Evolutionary conservation across 1,284 basidiomycete genomes (phyloP), one percentile per base, ranked within the genome.

Genomic region (Melampsora larici-populina): DNA sequence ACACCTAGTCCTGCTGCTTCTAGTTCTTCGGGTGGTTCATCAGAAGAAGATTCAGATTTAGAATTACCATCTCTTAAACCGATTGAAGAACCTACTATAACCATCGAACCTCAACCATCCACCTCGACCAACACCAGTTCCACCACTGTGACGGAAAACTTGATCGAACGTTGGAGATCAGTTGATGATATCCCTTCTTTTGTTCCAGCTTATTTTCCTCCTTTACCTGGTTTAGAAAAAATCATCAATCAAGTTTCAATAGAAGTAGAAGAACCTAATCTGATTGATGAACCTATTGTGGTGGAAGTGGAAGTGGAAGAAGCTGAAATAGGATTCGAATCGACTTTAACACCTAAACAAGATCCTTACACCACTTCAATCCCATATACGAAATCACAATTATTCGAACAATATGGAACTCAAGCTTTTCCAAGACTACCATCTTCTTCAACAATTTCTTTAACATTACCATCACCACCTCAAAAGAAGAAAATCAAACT

Each of bases 161-260:
- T 17, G 46, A 46, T 36, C 29, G 29, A n/a, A 26, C 11, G 24
- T 36, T 70, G 69, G 69, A 58, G 69, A 70, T 70, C 69, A 15
- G 43, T 70, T 8, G 17, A 70, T 24, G 69, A 70, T 31, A 70
- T 70, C 26, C 70, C 55, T 9, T 17, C 58, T 29, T 72, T 60
- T 17, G 60, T 72, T 15, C 70, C 70, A 29, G 1, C 58, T 31
- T 48, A 72, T 60, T 64, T 72, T 60, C 70, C 70, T 26, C 70
- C 70, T 36, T 72, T 72, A 31, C 70, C 70, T 64, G 70, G 70
- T 43, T 72, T 63, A 43, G 70, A 72, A 46, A 55, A 29, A 58
- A 1, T 60, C 11, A 8, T 29, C 1, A 13, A 33, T 29, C 55
- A 70, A 40, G 43, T 15, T 3, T 13, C 43, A n/a, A 6, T 68